phyloP scores from a whole-genome alignment of 2,329 filamentous ascomycete species.

The Mollisia scopiformis region DNA sequence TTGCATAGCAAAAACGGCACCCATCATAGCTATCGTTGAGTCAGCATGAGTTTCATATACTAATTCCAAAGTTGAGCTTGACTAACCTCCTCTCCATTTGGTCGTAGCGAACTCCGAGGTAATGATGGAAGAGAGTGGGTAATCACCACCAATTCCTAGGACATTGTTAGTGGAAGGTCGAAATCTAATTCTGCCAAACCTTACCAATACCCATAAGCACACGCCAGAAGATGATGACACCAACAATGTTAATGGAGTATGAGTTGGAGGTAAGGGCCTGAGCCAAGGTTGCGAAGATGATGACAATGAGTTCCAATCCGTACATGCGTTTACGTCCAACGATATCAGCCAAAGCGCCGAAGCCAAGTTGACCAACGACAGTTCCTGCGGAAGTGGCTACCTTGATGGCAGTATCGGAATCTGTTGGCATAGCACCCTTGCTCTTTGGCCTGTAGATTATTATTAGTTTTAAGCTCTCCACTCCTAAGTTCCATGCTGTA shows the following conservation, averaged over 20 bases:
- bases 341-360: conserved; percentile 75
- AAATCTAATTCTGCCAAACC: background rate
- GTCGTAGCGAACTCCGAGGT: conserved; percentile 62
- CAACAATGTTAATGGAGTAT: conserved; percentile 50
- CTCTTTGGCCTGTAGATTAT: background rate
- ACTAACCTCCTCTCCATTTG: background rate
- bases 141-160: conserved; percentile 73
- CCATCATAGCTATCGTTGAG: conserved; percentile 90
- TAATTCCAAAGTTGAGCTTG: conserved; percentile 70
- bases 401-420: conserved; percentile 80
- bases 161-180: conserved; percentile 47
- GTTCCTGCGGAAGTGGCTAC: conserved; percentile 81
- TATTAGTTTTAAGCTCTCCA: background rate
- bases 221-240: conserved; percentile 78
- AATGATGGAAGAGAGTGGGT: conserved; percentile 81
- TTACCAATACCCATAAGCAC: conserved; percentile 61
- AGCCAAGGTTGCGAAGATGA: conserved; percentile 76
- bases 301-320: conserved; percentile 76
- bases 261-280: conserved; percentile 65
- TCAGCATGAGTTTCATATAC: conserved; percentile 84
- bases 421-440: conserved; percentile 61
- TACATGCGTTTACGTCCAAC: conserved; percentile 78
- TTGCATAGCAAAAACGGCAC: conserved; percentile 84
- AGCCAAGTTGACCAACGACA: conserved; percentile 78
- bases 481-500: background rate